Base-by-base conservation (phyloP, 805 yeast genomes). In the Wickerhamomyces bovis region DNA sequence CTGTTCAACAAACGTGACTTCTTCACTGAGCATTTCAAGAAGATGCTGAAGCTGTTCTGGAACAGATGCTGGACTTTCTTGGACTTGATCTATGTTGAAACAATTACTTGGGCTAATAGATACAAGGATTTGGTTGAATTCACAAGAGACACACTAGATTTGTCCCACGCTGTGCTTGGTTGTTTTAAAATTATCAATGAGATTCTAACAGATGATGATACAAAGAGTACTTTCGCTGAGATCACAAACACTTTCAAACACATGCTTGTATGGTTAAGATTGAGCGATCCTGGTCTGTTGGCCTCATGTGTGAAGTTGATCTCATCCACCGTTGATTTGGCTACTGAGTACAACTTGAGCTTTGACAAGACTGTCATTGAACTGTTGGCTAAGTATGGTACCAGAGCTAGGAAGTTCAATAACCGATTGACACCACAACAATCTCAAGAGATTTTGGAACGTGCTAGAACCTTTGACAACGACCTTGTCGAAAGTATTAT, bases 101-200 rank as follows among this genome's bases (percentile, higher is more conserved):
- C 95, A 1, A 67, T 85, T 13, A 62, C 63, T 3, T 92, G 99
- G 99, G 89, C 97, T 0, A 65, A 73, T 2, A 65, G 68, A 33
- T 83, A 80, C 55, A 69, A 72, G 0, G 76, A 75, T 43, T 69
- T 88, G 55, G 76, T 83, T 39, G 95, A 89, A 47, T 90, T 89
- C 55, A 86, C 97, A 2, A 77, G 95, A 61, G 96, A 89, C 59
- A 82, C 88, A 0, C 71, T 92, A 43, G 97, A 90, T 54, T 70
- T 87, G 28, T 83, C 95, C 48, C 81, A 83, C 50, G 63, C 73
- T 2, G 66, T 90, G 30, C 61, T 90, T n/a, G 81, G 76, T 46
- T 78, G 90, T 2, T 85, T 77, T 57, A 70, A 81, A 48, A 69
- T 75, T n/a, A 64, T 73, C 8, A 55, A 60, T 20, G 62, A 69